phyloP scores from a whole-genome alignment of 73 alveolate species.

The Tetrahymena malaccensis region DNA sequence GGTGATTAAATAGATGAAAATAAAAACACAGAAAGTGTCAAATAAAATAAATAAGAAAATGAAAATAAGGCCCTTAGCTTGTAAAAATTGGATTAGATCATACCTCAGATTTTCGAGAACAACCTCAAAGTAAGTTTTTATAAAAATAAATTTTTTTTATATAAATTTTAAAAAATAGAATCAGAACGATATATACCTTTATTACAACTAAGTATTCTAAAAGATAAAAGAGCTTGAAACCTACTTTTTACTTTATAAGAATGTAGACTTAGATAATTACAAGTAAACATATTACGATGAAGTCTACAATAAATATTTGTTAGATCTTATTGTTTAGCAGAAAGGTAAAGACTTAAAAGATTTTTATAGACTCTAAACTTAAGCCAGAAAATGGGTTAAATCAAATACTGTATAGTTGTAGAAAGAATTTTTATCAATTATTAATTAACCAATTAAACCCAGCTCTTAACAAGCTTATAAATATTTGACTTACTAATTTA shows the following conservation, averaged over 20 bases:
- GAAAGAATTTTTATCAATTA: background rate
- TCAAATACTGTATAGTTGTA: background rate
- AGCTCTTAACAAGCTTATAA: background rate
- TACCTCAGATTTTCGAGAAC: background rate
- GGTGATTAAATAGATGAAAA: background rate
- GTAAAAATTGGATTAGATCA: background rate
- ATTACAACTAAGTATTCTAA: background rate
- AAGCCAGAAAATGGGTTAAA: background rate
- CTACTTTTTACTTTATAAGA: background rate
- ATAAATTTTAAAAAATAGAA: background rate
- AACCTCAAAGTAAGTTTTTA: background rate
- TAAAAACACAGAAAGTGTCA: background rate
- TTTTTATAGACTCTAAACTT: background rate
- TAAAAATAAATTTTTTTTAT: background rate
- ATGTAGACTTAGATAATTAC: background rate
- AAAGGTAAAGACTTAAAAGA: background rate
- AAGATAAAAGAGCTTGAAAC: background rate
- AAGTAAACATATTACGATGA: background rate
- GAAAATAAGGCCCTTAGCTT: background rate
- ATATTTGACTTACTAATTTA: background rate
- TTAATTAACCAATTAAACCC: background rate
- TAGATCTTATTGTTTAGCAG: background rate
- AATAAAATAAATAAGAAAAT: background rate
- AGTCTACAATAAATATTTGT: background rate
- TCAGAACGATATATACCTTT: background rate